Evolutionary conservation across 2,329 filamentous ascomycete genomes (phyloP).

Genomic region (Emergomyces africanus): DNA sequence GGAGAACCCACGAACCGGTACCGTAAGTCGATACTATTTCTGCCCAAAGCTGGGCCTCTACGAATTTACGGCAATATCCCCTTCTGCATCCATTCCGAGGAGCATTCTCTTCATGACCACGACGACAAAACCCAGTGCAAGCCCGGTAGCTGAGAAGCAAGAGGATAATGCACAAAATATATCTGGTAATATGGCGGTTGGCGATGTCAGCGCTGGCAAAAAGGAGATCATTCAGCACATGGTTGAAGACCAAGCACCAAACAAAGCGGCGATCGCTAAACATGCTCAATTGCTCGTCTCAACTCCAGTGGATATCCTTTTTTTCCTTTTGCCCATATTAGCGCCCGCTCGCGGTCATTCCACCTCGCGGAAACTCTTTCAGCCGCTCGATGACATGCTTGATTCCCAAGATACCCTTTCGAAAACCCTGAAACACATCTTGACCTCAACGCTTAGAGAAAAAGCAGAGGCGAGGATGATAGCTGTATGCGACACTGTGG

Average conservation of each 20-base stretch:
- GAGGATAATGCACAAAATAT: background rate
- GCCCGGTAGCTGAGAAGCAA: background rate
- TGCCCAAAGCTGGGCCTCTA: constrained; percentile 46
- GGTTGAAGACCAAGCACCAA: background rate
- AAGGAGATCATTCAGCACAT: background rate
- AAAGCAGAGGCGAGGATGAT: constrained; percentile 54
- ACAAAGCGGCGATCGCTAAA: constrained; percentile 46
- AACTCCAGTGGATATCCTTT: constrained; percentile 71
- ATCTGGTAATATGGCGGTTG: background rate
- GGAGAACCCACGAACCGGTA: constrained; percentile 39
- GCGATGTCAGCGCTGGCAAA: background rate
- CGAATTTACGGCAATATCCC: constrained; percentile 47
- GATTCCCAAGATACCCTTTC: constrained; percentile 32
- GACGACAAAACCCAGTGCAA: background rate
- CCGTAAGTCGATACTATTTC: constrained; percentile 42
- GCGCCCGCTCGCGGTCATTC: constrained; percentile 27
- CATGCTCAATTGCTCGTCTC: constrained; percentile 68
- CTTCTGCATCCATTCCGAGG: constrained; percentile 36
- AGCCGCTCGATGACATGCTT: constrained; percentile 38
- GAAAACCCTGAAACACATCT: constrained; percentile 28
- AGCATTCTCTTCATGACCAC: constrained; percentile 42
- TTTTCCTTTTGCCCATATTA: constrained; percentile 66
- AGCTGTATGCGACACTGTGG: constrained; percentile 65
- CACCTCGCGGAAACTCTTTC: constrained; percentile 30
- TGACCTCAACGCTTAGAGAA: constrained; percentile 25